Conservation (phyloP, 2,329 filamentous ascomycete species). For the Ascocoryne sarcoides region DNA sequence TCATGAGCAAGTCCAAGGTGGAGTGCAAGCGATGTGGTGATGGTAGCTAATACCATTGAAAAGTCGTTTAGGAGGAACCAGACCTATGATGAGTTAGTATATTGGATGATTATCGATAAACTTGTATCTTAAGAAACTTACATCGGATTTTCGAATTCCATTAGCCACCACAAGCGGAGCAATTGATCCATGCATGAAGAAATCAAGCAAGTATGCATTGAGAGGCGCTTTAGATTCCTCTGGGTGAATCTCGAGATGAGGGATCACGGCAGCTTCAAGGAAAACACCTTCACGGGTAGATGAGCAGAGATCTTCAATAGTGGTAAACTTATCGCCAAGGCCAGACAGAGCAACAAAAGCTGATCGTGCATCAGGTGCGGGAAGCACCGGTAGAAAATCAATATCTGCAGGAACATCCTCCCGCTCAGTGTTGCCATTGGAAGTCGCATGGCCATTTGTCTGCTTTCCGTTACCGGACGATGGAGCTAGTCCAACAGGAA, state of each 20-base stretch:
- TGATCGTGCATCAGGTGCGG: slow-evolving; percentile 46
- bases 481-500: slow-evolving; percentile 15
- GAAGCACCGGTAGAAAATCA: slow-evolving; percentile 25
- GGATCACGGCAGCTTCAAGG: slow-evolving; percentile 65
- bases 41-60: slow-evolving; percentile 57
- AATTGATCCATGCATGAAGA: slow-evolving; percentile 65
- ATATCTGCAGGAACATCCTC: slow-evolving; percentile 6
- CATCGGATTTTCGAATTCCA: slow-evolving; percentile 52
- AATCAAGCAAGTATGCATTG: slow-evolving; percentile 67
- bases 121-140: too few relatives aligned
- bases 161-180: slow-evolving; percentile 54
- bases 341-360: slow-evolving; percentile 66
- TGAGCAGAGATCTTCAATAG: slow-evolving; percentile 57
- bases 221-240: slow-evolving; percentile 42
- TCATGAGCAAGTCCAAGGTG: slow-evolving; percentile 45
- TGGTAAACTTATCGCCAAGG: slow-evolving; percentile 52
- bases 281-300: slow-evolving; percentile 61
- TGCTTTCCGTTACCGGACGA: neutral
- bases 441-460: slow-evolving; percentile 4
- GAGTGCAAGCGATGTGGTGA: slow-evolving; percentile 54
- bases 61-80: slow-evolving; percentile 68
- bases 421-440: slow-evolving; percentile 9
- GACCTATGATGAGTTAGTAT: slow-evolving; percentile 30
- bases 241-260: slow-evolving; percentile 54
- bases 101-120: too few relatives aligned